Percentiles rank a stretch among this genome's conserved stretches.
Conservation (phyloP, 2,329 filamentous ascomycete genomes). For the Hypoxylon rubiginosum region DNA sequence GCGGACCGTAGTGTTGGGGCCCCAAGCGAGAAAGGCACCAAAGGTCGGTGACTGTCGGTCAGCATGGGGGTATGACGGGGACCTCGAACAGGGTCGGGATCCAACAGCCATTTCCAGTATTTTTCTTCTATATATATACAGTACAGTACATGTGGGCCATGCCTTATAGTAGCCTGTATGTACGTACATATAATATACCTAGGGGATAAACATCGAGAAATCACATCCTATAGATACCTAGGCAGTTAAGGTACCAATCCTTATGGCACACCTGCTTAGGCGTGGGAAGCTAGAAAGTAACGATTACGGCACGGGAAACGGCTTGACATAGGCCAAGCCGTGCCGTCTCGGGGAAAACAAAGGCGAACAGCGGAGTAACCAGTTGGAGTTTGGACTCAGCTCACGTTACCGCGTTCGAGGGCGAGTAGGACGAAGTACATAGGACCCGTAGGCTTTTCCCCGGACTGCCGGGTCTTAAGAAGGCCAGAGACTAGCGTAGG, state of each 20-base stretch:
- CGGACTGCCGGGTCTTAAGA: constrained; percentile 35
- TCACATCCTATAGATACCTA: too few relatives aligned
- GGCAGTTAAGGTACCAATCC: constrained; percentile 14
- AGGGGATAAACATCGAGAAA: too few relatives aligned
- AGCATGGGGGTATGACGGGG: constrained; percentile 18
- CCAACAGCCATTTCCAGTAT: constrained; percentile 27
- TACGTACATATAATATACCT: constrained; percentile 21
- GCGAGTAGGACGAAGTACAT: not conserved
- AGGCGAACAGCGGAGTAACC: constrained; percentile 26
- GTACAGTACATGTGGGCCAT: too few relatives aligned
- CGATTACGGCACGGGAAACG: not conserved
- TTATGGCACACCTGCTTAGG: constrained; percentile 18
- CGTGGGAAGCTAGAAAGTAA: not conserved
- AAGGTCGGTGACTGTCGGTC: constrained; percentile 26
- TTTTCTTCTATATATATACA: constrained; percentile 16
- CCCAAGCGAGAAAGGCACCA: constrained; percentile 4
- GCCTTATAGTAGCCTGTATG: not conserved
- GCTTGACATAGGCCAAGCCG: constrained; percentile 26
- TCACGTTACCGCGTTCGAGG: not conserved
- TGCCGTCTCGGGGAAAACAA: constrained; percentile 30
- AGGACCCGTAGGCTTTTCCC: constrained; percentile 14
- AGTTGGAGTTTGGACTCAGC: constrained; percentile 5
- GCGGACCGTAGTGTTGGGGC: constrained; percentile 18
- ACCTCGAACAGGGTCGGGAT: constrained; percentile 25
- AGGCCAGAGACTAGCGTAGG: constrained; percentile 20